Percentiles rank a stretch among this genome's conserved stretches.
These are phyloP conservation scores for Cyclocybe cylindracea DNA, from an alignment of 768 basidiomycete species.

Conservation along the genomic window DNA sequence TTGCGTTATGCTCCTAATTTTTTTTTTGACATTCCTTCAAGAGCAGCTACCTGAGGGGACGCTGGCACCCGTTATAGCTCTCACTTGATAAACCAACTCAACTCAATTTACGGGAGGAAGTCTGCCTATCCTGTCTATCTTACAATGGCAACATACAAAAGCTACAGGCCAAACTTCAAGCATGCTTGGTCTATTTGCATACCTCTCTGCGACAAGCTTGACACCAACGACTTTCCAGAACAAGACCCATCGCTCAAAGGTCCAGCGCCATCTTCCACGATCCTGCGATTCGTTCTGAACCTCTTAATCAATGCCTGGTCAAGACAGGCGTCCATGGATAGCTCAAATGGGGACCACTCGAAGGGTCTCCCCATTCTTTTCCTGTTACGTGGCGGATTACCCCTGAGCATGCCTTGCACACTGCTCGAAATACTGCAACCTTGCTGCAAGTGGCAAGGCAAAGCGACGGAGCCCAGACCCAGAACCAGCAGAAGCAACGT, in stretches of 20 bases:
- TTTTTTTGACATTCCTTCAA: slow-evolving; percentile 3
- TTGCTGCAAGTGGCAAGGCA: slow-evolving; percentile 16
- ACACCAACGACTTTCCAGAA: slow-evolving; percentile 5
- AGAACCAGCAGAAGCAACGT: background rate
- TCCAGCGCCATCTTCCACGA: slow-evolving; percentile 36
- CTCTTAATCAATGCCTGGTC: slow-evolving; percentile 30
- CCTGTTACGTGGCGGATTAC: slow-evolving; percentile 28
- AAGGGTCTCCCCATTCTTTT: slow-evolving; percentile 15
- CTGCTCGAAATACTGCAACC: slow-evolving; percentile 25
- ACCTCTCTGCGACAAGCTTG: slow-evolving; percentile 39
- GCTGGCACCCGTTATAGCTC: slow-evolving; percentile 38
- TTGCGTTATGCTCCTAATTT: background rate
- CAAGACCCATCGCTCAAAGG: slow-evolving; percentile 6
- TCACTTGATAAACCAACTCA: slow-evolving; percentile 34
- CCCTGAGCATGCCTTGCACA: slow-evolving; percentile 42
- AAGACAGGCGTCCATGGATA: slow-evolving; percentile 33
- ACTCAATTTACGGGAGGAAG: slow-evolving; percentile 35
- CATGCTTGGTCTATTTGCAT: slow-evolving; percentile 37
- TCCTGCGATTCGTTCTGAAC: slow-evolving; percentile 29
- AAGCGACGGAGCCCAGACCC: slow-evolving; percentile 9
- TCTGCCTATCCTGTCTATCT: slow-evolving; percentile 44
- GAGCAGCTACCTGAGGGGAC: slow-evolving; percentile 19
- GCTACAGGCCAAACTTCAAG: slow-evolving; percentile 25
- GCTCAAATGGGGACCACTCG: slow-evolving; percentile 32
- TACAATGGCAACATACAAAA: slow-evolving; percentile 40